Conservation (phyloP, 2,329 filamentous ascomycete genomes). For the Thelonectria rubi region DNA sequence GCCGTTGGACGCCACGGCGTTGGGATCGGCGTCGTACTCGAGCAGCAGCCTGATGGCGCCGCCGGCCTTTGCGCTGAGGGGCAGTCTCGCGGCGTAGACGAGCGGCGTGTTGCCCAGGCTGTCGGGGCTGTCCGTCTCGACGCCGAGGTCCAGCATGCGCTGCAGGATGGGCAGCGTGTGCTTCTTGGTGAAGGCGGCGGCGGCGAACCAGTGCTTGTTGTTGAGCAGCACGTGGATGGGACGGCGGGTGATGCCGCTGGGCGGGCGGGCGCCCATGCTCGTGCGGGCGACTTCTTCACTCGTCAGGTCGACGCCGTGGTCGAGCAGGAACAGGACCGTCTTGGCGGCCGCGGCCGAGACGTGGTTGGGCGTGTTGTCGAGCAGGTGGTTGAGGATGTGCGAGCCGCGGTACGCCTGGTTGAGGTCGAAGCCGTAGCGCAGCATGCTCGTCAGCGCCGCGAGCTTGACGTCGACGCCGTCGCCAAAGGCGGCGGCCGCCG, state of each 20-base stretch:
- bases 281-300: too few species aligned
- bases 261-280: too few species aligned
- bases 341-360: background rate
- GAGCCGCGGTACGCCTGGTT: background rate
- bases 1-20: too few species aligned
- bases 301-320: slow-evolving; percentile 6
- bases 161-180: background rate
- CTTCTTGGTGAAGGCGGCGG: too few species aligned
- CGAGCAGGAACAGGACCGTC: slow-evolving; percentile 7
- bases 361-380: background rate
- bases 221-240: slow-evolving; percentile 9
- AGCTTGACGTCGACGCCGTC: too few species aligned
- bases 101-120: slow-evolving; percentile 6
- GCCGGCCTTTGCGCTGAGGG: too few species aligned
- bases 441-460: too few species aligned
- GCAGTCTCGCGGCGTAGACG: too few species aligned
- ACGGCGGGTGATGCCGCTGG: background rate
- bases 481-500: too few species aligned
- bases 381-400: background rate
- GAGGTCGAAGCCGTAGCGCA: background rate
- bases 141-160: slow-evolving; percentile 5
- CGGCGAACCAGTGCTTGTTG: slow-evolving; percentile 2
- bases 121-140: slow-evolving; percentile 15
- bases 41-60: slow-evolving; percentile 11
- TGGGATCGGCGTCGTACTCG: slow-evolving; percentile 7